phyloP scores from a whole-genome alignment of 2,329 filamentous ascomycete genomes.

The Neocatenulostroma microsporum region DNA sequence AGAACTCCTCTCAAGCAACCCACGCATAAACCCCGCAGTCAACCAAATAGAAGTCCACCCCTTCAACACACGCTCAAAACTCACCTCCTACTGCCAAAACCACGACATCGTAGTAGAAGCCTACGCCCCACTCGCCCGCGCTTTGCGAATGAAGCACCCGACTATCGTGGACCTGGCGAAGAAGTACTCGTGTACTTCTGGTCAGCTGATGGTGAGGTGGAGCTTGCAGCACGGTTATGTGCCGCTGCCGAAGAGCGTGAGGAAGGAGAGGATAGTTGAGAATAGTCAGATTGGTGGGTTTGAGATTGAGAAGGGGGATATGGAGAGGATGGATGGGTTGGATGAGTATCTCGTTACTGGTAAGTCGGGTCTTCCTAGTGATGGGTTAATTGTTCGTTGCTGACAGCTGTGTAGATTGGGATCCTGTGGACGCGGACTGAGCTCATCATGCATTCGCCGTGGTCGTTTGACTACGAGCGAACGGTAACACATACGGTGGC shows the following conservation, averaged over 20 bases:
- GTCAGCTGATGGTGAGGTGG: constrained; percentile 72
- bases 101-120: constrained; percentile 67
- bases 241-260: constrained; percentile 65
- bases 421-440: constrained; percentile 26
- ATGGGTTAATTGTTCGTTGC: constrained; percentile 6
- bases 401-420: constrained; percentile 26
- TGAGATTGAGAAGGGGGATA: constrained; percentile 55
- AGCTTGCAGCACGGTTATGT: constrained; percentile 66
- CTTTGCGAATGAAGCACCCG: constrained; percentile 60
- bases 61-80: constrained; percentile 66
- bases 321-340: constrained; percentile 54
- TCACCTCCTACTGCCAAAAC: constrained; percentile 57
- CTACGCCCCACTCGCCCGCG: constrained; percentile 69
- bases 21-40: constrained; percentile 57
- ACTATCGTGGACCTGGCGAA: constrained; percentile 54
- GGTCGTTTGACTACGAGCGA: too few relatives aligned
- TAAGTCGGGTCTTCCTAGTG: too few relatives aligned
- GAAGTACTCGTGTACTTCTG: constrained; percentile 63
- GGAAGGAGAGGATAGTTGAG: constrained; percentile 53
- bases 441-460: too few relatives aligned
- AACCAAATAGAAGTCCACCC: constrained; percentile 80
- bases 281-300: constrained; percentile 58
- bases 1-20: constrained; percentile 58
- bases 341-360: constrained; percentile 69
- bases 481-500: too few relatives aligned